phyloP scores from a whole-genome alignment of 2,329 filamentous ascomycete genomes.

The Didymella pinodella region DNA sequence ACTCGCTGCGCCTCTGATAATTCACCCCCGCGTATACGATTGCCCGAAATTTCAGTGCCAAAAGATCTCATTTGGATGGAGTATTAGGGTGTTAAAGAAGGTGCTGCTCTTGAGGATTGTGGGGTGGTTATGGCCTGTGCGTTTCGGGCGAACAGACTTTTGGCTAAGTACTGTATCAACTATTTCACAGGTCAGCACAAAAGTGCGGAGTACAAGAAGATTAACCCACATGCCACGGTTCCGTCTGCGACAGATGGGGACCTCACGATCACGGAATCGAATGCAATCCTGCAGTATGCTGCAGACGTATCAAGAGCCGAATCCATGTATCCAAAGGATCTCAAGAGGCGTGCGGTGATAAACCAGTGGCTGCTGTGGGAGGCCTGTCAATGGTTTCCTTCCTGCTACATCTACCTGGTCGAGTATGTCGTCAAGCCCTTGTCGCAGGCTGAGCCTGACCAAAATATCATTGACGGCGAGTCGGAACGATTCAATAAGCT shows the following conservation, averaged over 20 bases:
- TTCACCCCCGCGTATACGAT: too few relatives aligned
- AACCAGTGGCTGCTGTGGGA: constrained; percentile 57
- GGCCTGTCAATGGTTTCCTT: constrained; percentile 52
- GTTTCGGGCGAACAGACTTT: too few relatives aligned
- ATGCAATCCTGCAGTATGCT: constrained; percentile 54
- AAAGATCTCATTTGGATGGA: too few relatives aligned
- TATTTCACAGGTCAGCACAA: constrained; percentile 55
- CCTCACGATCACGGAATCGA: constrained; percentile 53
- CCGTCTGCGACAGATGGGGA: constrained; percentile 53
- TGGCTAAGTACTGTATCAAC: too few relatives aligned
- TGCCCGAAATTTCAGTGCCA: too few relatives aligned
- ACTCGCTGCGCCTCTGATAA: too few relatives aligned
- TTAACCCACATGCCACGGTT: constrained; percentile 52
- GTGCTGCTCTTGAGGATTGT: too few relatives aligned
- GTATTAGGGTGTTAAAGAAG: too few relatives aligned
- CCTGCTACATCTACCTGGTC: constrained; percentile 53
- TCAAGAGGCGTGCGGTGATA: constrained; percentile 50
- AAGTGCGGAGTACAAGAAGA: constrained; percentile 44
- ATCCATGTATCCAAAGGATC: constrained; percentile 51
- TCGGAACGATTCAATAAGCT: constrained; percentile 47
- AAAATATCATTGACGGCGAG: constrained; percentile 46
- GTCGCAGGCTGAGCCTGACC: constrained; percentile 47
- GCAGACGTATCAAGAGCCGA: constrained; percentile 45
- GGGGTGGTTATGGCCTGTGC: too few relatives aligned
- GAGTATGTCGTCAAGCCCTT: constrained; percentile 54